These are phyloP conservation scores for Rauvolfia tetraphylla DNA, from an alignment of 257 asterid genomes.

Conservation along the genomic window DNA sequence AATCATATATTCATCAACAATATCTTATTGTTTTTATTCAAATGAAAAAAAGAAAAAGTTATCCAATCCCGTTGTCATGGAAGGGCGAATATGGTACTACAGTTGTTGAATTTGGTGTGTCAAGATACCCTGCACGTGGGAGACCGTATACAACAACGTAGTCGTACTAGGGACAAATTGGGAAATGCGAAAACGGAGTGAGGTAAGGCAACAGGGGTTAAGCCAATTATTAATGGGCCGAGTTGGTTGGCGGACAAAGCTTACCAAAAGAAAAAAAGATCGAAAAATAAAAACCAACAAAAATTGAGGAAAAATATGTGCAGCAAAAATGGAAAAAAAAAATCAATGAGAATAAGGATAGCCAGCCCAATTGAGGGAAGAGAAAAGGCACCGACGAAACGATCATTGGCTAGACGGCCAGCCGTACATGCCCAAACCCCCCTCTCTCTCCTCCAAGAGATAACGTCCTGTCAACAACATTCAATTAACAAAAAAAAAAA, in stretches of 20 bases:
- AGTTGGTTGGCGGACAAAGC: conserved; percentile 15
- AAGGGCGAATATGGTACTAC: not conserved
- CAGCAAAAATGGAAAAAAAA: not conserved
- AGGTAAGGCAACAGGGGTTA: not conserved
- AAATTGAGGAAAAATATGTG: not conserved
- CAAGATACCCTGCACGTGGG: not conserved
- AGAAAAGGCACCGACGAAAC: conserved; percentile 30
- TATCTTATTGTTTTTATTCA: not conserved
- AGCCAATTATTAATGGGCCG: conserved; percentile 12
- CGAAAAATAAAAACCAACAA: conserved; percentile 2
- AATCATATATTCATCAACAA: not conserved
- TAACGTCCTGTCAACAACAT: too few relatives aligned
- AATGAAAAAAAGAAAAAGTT: too few relatives aligned
- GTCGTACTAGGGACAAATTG: conserved; percentile 3
- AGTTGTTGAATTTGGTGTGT: not conserved
- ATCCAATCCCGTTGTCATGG: too few relatives aligned
- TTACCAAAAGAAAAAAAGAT: not conserved
- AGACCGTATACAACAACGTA: not conserved
- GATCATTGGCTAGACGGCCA: conserved; percentile 37
- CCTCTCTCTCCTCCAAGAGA: not conserved
- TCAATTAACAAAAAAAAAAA: too few relatives aligned
- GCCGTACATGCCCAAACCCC: conserved; percentile 1
- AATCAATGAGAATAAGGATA: not conserved
- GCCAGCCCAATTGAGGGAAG: not conserved
- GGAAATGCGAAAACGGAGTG: not conserved